These are phyloP conservation scores for Flaveria linearis DNA, from an alignment of 129 eudicot genomes.

Conservation along the genomic window DNA sequence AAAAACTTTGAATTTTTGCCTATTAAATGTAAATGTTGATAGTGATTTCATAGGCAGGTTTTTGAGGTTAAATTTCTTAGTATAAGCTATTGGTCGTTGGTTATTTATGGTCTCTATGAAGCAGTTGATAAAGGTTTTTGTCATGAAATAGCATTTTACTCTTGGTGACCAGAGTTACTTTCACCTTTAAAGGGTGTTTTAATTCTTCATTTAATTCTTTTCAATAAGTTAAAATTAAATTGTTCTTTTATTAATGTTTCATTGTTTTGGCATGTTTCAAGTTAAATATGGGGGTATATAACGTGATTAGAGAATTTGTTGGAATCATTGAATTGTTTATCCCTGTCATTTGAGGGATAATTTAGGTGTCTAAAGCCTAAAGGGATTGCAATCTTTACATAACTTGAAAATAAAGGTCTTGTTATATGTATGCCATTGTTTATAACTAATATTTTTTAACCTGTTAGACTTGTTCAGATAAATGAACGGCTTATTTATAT, in stretches of 20 bases:
- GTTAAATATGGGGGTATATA: neutral
- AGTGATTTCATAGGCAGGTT: slow-evolving; percentile 19
- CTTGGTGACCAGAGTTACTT: slow-evolving; percentile 18
- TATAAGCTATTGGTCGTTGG: slow-evolving; percentile 19
- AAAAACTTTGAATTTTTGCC: slow-evolving; percentile 6
- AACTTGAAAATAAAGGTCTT: too few species aligned
- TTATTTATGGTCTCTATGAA: slow-evolving; percentile 15
- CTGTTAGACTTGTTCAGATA: too few species aligned
- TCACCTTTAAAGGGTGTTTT: slow-evolving; percentile 21
- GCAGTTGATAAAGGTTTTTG: neutral
- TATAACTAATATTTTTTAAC: too few species aligned
- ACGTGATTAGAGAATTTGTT: neutral
- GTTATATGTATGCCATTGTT: too few species aligned
- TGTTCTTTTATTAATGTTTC: neutral
- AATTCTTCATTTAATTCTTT: slow-evolving; percentile 14
- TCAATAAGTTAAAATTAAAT: slow-evolving; percentile 10
- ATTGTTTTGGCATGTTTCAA: neutral
- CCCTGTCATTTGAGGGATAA: neutral
- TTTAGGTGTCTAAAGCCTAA: neutral
- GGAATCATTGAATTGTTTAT: neutral
- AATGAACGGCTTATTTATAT: too few species aligned
- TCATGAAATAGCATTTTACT: slow-evolving; percentile 17
- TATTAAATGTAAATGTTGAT: slow-evolving; percentile 25
- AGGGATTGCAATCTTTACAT: neutral
- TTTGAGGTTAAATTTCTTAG: slow-evolving; percentile 20